Percentiles rank a stretch among this genome's conserved stretches.
Conservation (phyloP, 805 yeast genomes). For the Candida koratica region DNA sequence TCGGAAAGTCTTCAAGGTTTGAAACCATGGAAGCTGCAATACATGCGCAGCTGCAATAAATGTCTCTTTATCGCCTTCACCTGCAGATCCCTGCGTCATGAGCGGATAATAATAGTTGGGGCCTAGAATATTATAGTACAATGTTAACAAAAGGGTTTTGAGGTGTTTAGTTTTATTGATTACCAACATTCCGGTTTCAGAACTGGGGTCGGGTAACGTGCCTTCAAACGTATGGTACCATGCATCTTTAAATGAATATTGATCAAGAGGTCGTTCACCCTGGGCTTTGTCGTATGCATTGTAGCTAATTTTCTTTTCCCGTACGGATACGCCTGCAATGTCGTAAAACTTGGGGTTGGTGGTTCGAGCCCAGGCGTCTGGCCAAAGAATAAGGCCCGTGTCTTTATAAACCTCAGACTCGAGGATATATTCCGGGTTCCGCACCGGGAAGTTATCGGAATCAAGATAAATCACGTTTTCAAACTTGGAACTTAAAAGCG, state of each 20-base stretch:
- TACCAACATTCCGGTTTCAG: constrained; percentile 69
- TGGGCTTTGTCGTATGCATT: constrained; percentile 34
- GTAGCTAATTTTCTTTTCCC: constrained; percentile 32
- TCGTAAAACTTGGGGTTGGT: constrained; percentile 58
- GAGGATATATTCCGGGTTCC: constrained; percentile 44
- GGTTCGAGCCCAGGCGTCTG: constrained; percentile 68
- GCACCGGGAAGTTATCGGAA: constrained; percentile 47
- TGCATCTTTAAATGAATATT: constrained; percentile 28
- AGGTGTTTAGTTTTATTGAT: constrained; percentile 58
- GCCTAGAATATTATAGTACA: constrained; percentile 64
- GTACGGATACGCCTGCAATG: constrained; percentile 42
- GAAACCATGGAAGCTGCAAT: constrained; percentile 47
- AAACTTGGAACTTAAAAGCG: constrained; percentile 60
- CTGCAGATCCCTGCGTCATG: constrained; percentile 68
- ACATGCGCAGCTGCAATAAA: constrained; percentile 65
- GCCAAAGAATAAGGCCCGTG: constrained; percentile 55
- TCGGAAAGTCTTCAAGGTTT: constrained; percentile 41
- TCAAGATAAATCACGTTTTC: constrained; percentile 47
- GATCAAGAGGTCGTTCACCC: constrained; percentile 21
- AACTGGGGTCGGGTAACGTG: constrained; percentile 60
- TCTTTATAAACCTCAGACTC: constrained; percentile 43
- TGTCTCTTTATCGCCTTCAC: constrained; percentile 81
- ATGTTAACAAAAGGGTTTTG: constrained; percentile 52
- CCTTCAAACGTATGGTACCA: constrained; percentile 59
- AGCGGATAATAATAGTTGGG: constrained; percentile 65